Percentiles rank a stretch among this genome's conserved stretches.
These are phyloP conservation scores for Euphorbia lathyris DNA, from an alignment of 345 rosid species.

Conservation along the genomic window DNA sequence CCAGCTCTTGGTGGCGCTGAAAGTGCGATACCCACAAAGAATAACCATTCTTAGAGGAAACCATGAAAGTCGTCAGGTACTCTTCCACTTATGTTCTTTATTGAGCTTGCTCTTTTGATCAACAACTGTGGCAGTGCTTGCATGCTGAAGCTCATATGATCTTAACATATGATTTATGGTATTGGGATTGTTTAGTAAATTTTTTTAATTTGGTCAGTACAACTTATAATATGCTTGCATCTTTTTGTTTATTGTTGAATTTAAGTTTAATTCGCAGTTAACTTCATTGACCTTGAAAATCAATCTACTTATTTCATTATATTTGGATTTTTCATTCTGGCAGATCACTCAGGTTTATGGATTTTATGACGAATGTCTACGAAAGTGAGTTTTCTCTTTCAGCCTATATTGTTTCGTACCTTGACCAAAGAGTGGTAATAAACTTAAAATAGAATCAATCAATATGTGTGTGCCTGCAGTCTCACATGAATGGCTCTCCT, in stretches of 20 bases:
- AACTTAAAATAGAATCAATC: not conserved
- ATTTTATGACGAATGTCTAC: slow-evolving; percentile 94
- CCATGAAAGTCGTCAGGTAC: slow-evolving; percentile 98
- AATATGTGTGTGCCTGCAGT: not conserved
- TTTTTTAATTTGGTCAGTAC: not conserved
- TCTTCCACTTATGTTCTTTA: not conserved
- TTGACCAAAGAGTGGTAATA: not conserved
- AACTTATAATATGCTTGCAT: not conserved
- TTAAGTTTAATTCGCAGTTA: not conserved
- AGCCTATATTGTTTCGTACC: not conserved
- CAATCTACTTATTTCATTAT: not conserved
- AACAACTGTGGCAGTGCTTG: not conserved
- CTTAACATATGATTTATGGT: not conserved
- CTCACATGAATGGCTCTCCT: not conserved
- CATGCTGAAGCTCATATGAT: not conserved
- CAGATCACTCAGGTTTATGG: slow-evolving; percentile 99
- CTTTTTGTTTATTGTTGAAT: not conserved
- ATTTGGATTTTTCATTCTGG: not conserved
- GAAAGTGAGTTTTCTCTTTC: slow-evolving; percentile 69
- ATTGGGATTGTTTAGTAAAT: not conserved
- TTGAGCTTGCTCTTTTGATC: not conserved
- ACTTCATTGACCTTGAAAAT: not conserved
- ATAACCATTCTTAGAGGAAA: slow-evolving; percentile 97
- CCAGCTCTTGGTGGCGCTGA: slow-evolving; percentile 83
- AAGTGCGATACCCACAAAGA: slow-evolving; percentile 83